Conservation (phyloP, 2,329 filamentous ascomycete species). For the Fusarium nanum region DNA sequence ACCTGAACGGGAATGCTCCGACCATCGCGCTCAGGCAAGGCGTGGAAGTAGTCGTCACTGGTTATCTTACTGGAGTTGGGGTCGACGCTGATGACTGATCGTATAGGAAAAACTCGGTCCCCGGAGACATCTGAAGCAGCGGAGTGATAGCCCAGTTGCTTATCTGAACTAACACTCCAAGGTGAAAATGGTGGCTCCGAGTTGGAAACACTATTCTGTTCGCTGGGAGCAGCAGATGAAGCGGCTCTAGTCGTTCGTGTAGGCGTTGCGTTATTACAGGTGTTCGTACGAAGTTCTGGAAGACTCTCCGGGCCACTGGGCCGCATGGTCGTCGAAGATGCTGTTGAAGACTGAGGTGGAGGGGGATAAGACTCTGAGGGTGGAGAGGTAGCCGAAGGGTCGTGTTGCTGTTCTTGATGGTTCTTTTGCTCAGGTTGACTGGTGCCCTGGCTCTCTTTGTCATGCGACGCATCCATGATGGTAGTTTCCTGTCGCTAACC, state of each 20-base stretch:
- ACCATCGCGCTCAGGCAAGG: constrained; percentile 49
- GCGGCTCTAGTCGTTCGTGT: constrained; percentile 23
- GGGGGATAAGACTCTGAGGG: constrained; percentile 4
- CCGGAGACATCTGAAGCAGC: constrained; percentile 53
- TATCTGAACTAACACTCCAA: constrained; percentile 58
- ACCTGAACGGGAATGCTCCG: constrained; percentile 49
- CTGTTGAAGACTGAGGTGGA: constrained; percentile 24
- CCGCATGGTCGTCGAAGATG: constrained; percentile 27
- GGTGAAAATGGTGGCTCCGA: constrained; percentile 52
- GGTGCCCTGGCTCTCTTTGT: constrained; percentile 21
- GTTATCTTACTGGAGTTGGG: constrained; percentile 57
- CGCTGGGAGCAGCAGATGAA: constrained; percentile 35
- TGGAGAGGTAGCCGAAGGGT: background rate
- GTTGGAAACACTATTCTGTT: constrained; percentile 32
- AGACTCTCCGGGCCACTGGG: background rate
- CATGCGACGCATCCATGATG: constrained; percentile 42
- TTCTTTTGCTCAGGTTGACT: constrained; percentile 18
- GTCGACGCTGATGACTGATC: constrained; percentile 80
- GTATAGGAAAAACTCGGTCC: constrained; percentile 82
- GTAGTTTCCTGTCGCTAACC: constrained; percentile 30
- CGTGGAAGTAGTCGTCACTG: constrained; percentile 55
- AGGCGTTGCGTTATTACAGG: constrained; percentile 5
- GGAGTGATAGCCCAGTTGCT: constrained; percentile 51
- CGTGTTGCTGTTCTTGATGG: background rate
- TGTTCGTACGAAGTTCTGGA: constrained; percentile 13